These are phyloP conservation scores for Peronospora belbahrii DNA, from an alignment of 352 stramenopile genomes.

Conservation along the genomic window DNA sequence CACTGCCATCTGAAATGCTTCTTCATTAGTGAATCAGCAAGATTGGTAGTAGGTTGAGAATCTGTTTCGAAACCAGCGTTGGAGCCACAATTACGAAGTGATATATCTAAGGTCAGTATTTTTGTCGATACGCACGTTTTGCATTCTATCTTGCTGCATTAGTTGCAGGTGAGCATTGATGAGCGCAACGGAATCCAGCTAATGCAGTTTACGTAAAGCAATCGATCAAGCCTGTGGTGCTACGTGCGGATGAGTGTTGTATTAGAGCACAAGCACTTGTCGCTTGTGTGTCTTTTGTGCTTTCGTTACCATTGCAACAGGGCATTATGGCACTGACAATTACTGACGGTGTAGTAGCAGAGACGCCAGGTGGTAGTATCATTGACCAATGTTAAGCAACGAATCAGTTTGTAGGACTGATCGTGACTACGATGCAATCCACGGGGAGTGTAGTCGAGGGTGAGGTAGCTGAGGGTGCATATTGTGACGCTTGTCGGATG, in stretches of 20 bases:
- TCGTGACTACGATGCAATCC: conserved; percentile 22
- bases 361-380: background rate
- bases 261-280: conserved; percentile 24
- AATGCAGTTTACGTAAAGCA: conserved; percentile 28
- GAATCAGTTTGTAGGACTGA: conserved; percentile 1
- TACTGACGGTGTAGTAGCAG: background rate
- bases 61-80: background rate
- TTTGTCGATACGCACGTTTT: conserved; percentile 20
- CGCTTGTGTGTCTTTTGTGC: conserved; percentile 20
- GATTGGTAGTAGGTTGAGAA: conserved; percentile 1
- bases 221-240: conserved; percentile 25
- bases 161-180: conserved; percentile 22
- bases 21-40: background rate
- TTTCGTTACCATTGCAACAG: conserved; percentile 18
- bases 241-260: conserved; percentile 22
- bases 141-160: conserved; percentile 13
- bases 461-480: conserved; percentile 20
- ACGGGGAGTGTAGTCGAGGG: conserved; percentile 24
- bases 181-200: conserved; percentile 18
- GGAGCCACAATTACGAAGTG: conserved; percentile 2
- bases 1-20: background rate
- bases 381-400: background rate
- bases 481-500: conserved; percentile 20
- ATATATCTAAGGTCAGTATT: conserved; percentile 30
- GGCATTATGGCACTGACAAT: background rate